Percentiles rank a stretch among this genome's conserved stretches.
These are phyloP conservation scores for Mycosphaerella sp. DNA, from an alignment of 2,329 filamentous ascomycete genomes.

Conservation along the genomic window DNA sequence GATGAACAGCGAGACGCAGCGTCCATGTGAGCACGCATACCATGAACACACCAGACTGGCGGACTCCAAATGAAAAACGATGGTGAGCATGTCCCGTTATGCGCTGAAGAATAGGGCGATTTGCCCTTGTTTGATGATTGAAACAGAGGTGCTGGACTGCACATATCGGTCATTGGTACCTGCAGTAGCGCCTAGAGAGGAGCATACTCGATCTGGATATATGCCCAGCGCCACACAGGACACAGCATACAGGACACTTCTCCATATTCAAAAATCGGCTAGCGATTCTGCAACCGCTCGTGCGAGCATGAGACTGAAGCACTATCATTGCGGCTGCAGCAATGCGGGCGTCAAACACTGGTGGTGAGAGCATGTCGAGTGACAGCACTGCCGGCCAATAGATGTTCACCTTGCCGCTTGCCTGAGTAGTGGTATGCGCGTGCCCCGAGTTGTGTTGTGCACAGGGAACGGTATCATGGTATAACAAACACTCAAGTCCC, in stretches of 20 bases:
- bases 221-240: conserved; percentile 6
- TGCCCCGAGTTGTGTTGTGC: conserved; percentile 13
- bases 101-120: no score
- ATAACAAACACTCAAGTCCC: conserved; percentile 29
- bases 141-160: conserved; percentile 4
- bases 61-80: no score
- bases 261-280: conserved; percentile 14
- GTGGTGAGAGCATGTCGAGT: conserved; percentile 4
- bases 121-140: not conserved
- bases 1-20: no score
- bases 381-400: conserved; percentile 4
- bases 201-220: not conserved
- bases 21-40: no score
- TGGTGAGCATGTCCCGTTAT: no score
- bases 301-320: conserved; percentile 13
- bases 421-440: not conserved
- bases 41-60: no score
- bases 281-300: conserved; percentile 15
- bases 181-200: conserved; percentile 4
- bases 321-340: conserved; percentile 11
- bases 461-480: conserved; percentile 33
- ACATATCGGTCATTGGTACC: not conserved
- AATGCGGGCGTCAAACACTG: conserved; percentile 14
- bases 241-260: not conserved
- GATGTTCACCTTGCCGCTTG: conserved; percentile 9